These are phyloP conservation scores for Cnidoscolus chayamansa DNA, from an alignment of 441 rosid genomes.

Conservation along the genomic window DNA sequence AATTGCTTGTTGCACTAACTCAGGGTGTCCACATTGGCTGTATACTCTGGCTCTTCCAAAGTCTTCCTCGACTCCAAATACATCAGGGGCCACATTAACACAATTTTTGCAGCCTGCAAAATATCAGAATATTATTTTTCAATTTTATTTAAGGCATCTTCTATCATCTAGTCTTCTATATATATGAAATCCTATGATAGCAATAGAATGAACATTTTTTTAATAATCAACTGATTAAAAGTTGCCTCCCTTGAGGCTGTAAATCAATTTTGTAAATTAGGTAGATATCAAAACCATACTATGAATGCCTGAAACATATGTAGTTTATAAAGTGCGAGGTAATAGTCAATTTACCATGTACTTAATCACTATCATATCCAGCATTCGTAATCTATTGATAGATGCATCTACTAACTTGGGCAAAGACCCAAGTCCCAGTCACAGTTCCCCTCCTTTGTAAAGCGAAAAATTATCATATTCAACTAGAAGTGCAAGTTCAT, in stretches of 20 bases:
- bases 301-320: no score
- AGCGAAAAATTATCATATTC: neutral
- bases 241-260: neutral
- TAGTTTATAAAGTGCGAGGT: no score
- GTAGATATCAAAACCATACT: neutral
- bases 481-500: neutral
- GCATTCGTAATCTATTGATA: no score
- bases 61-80: slow-evolving; percentile 85
- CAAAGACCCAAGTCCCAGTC: no score
- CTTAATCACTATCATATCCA: no score
- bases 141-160: neutral
- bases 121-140: neutral
- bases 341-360: no score
- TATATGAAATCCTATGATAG: neutral
- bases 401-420: no score
- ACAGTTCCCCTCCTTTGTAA: no score
- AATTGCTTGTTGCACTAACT: slow-evolving; percentile 72
- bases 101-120: slow-evolving; percentile 88
- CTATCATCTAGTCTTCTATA: neutral
- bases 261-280: neutral
- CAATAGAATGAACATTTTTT: neutral
- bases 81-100: slow-evolving; percentile 70
- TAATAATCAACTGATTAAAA: neutral
- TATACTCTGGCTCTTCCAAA: slow-evolving; percentile 90
- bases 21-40: slow-evolving; percentile 58